Evolutionary conservation across 306 rosid species (phyloP).

Genomic region (Senna tora): DNA sequence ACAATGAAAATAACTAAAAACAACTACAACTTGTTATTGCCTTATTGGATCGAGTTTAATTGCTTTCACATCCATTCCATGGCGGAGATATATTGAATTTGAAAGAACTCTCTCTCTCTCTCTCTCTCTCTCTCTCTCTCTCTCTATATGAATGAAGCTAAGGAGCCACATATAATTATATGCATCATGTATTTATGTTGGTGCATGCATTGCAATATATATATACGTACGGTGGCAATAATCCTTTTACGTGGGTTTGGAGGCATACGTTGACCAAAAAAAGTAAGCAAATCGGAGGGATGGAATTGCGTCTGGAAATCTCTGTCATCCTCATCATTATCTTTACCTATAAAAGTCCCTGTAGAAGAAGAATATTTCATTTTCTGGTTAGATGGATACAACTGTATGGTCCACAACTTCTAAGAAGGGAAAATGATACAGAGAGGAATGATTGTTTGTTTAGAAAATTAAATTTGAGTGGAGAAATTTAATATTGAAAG

Average conservation of each 20-base stretch:
- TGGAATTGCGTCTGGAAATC: conserved; percentile 39
- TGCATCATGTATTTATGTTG: no score
- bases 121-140: no score
- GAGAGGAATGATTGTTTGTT: conserved; percentile 44
- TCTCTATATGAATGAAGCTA: no score
- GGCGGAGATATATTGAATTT: no score
- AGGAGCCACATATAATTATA: no score
- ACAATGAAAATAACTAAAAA: conserved; percentile 21
- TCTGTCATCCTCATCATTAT: conserved; percentile 44
- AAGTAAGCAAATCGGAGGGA: conserved; percentile 13
- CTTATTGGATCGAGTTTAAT: not conserved
- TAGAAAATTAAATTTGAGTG: conserved; percentile 10
- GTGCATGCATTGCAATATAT: not conserved
- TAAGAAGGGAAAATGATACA: conserved; percentile 43
- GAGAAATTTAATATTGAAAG: not conserved
- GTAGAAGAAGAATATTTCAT: conserved; percentile 66
- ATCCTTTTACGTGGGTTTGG: not conserved
- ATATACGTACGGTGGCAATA: not conserved
- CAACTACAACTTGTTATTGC: not conserved
- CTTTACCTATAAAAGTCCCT: conserved; percentile 47
- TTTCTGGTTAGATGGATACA: conserved; percentile 65
- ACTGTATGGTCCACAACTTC: conserved; percentile 61
- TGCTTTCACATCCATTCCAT: not conserved
- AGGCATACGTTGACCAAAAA: conserved; percentile 13
- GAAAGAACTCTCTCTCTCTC: no score